Evolutionary conservation across 257 asterid genomes (phyloP).

Genomic region (Parsonsia alboflavescens): DNA sequence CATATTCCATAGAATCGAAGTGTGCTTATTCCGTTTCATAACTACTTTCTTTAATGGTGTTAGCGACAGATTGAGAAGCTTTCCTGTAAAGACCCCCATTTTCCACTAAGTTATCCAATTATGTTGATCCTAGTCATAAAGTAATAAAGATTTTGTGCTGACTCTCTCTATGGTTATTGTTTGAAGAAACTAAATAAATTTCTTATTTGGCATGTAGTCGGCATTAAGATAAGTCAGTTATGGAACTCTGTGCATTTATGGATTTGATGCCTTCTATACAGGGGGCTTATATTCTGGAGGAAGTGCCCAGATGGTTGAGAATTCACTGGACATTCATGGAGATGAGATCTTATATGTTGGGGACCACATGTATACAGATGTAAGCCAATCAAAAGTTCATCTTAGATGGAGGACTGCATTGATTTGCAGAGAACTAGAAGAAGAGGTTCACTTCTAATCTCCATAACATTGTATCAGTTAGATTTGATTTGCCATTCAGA

Average conservation of each 20-base stretch:
- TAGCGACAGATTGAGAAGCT: background rate
- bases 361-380: constrained; percentile 90
- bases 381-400: constrained; percentile 88
- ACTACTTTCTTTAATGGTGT: background rate
- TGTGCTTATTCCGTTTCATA: background rate
- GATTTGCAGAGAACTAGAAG: constrained; percentile 86
- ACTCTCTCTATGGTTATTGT: background rate
- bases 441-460: constrained; percentile 49
- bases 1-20: background rate
- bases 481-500: background rate
- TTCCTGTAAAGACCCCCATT: background rate
- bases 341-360: constrained; percentile 90
- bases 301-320: constrained; percentile 92
- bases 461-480: constrained; percentile 7
- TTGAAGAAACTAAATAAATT: background rate
- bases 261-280: constrained; percentile 7
- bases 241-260: background rate
- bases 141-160: background rate
- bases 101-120: background rate
- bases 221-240: constrained; percentile 2
- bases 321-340: constrained; percentile 75
- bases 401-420: constrained; percentile 93
- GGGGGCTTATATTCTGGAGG: constrained; percentile 93
- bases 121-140: background rate
- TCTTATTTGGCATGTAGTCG: background rate